Percentiles rank a stretch among this genome's conserved stretches.
phyloP scores from a whole-genome alignment of 2,329 filamentous ascomycete genomes.

The Diatrype stigma region DNA sequence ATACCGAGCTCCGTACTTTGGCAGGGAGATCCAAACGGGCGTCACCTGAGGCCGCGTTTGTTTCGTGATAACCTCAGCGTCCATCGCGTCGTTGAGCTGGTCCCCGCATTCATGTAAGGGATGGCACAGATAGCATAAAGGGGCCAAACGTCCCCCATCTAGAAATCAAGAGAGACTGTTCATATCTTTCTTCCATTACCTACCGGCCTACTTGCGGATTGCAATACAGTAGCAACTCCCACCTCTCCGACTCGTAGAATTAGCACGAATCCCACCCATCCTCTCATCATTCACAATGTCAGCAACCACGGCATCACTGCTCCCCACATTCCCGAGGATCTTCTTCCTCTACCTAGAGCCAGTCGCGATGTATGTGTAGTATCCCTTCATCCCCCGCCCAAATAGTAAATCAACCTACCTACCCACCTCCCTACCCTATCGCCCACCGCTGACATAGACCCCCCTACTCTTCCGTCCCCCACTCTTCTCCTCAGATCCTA shows the following conservation, averaged over 20 bases:
- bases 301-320: conserved; percentile 19
- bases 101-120: background rate
- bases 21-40: background rate
- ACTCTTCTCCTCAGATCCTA: conserved; percentile 13
- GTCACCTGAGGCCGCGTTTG: conserved; percentile 15
- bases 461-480: too few relatives aligned
- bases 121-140: background rate
- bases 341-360: conserved; percentile 24
- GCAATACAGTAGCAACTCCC: background rate
- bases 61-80: conserved; percentile 3
- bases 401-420: background rate
- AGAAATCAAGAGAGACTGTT: too few relatives aligned
- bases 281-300: conserved; percentile 9
- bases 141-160: conserved; percentile 2
- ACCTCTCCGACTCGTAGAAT: background rate
- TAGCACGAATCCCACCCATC: background rate
- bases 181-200: too few relatives aligned
- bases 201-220: too few relatives aligned
- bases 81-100: background rate
- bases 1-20: conserved; percentile 9
- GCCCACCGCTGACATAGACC: background rate
- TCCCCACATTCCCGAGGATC: conserved; percentile 18
- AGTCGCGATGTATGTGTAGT: conserved; percentile 14
- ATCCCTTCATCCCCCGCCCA: background rate
- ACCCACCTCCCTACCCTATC: background rate